A percentile compares a stretch with the other conserved stretches of the same genome.
These are phyloP conservation scores for Yamadazyma spencermartinsiae DNA, from an alignment of 1,139 yeast species.

Conservation along the genomic window DNA sequence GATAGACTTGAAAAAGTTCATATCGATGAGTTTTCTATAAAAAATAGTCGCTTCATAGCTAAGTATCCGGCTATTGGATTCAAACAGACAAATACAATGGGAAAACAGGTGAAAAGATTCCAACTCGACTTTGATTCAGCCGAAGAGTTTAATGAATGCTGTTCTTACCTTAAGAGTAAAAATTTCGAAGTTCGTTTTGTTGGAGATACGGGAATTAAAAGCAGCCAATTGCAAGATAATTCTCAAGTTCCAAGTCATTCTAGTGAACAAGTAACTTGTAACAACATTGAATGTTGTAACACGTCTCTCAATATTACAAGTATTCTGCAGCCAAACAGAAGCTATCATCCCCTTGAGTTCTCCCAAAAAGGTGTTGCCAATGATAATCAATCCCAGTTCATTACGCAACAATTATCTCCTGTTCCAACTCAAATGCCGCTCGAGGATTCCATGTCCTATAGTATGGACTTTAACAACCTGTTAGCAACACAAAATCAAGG, in stretches of 20 bases:
- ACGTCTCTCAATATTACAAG: no score
- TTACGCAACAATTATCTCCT: no score
- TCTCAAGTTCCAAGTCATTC: background rate
- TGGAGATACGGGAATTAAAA: background rate
- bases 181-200: background rate
- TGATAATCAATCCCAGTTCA: background rate
- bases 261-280: no score
- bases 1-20: conserved; percentile 12
- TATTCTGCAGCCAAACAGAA: no score
- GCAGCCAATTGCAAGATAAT: background rate
- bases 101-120: conserved; percentile 13
- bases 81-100: conserved; percentile 10
- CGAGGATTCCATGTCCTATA: no score
- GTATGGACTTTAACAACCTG: no score
- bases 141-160: conserved; percentile 8
- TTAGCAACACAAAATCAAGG: background rate
- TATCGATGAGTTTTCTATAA: conserved; percentile 2
- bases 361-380: background rate
- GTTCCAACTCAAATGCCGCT: no score
- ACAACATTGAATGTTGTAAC: no score
- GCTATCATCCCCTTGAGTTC: background rate
- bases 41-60: conserved; percentile 7
- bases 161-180: conserved; percentile 3
- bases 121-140: conserved; percentile 13
- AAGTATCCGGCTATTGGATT: conserved; percentile 17